phyloP scores from a whole-genome alignment of 2,329 filamentous ascomycete species.

The Colletotrichum falcatum region DNA sequence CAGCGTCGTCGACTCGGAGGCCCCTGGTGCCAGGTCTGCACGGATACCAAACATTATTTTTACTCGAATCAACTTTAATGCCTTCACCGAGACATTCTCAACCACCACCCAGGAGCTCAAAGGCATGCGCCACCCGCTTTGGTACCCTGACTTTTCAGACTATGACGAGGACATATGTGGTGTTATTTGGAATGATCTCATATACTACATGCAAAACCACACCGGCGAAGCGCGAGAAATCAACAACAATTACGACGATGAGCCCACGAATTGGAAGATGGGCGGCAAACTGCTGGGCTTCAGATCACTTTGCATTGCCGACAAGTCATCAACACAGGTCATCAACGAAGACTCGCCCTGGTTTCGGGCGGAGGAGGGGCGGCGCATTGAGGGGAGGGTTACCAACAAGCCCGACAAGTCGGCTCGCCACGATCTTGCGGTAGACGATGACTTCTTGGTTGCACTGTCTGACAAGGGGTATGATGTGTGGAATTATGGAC shows the following conservation, averaged over 20 bases:
- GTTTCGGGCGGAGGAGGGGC: background rate
- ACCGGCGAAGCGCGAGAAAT: too few species aligned
- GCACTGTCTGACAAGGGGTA: background rate
- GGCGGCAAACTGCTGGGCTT: background rate
- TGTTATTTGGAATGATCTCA: constrained; percentile 44
- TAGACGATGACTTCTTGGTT: constrained; percentile 27
- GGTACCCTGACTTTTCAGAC: fast-evolving
- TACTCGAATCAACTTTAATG: constrained; percentile 18
- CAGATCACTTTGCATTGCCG: constrained; percentile 1
- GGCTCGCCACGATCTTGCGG: background rate
- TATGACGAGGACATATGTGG: background rate
- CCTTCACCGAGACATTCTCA: constrained; percentile 7
- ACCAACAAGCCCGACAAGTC: too few species aligned
- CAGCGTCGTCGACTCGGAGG: background rate
- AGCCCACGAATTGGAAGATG: background rate
- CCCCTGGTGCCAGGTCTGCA: background rate
- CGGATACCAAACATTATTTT: background rate
- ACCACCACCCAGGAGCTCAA: background rate
- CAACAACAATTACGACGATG: too few species aligned
- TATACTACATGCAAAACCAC: constrained; percentile 47
- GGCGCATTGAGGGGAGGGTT: too few species aligned
- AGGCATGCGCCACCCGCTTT: background rate
- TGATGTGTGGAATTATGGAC: constrained; percentile 13
- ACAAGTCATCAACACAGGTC: background rate
- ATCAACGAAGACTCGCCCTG: background rate